Percentiles rank a stretch among this genome's conserved stretches.
Conservation (phyloP, 345 rosid genomes). For the Gossypium rotundifolium region DNA sequence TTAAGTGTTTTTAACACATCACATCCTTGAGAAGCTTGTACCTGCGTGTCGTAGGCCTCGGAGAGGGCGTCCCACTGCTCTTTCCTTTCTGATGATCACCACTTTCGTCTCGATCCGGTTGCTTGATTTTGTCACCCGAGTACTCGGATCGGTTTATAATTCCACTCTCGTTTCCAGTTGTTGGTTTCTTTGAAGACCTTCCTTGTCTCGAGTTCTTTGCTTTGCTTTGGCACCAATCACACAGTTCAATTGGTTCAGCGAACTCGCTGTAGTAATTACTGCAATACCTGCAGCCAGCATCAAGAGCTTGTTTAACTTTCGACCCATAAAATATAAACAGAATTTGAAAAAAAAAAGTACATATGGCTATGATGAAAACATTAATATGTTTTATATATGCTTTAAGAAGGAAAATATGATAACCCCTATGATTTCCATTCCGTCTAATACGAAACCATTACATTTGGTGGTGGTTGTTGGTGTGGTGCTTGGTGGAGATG, state of each 20-base stretch:
- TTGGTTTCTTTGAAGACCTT: slow-evolving; percentile 41
- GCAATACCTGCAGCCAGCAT: slow-evolving; percentile 54
- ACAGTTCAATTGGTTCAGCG: slow-evolving; percentile 53
- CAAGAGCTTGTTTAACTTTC: slow-evolving; percentile 3
- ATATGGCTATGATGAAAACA: not conserved
- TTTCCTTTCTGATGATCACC: slow-evolving; percentile 39
- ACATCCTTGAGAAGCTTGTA: slow-evolving; percentile 99
- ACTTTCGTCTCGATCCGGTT: slow-evolving; percentile 40
- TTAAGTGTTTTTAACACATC: slow-evolving; percentile 49
- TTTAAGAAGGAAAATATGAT: not conserved
- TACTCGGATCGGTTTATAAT: slow-evolving; percentile 50
- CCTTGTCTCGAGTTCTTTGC: slow-evolving; percentile 38
- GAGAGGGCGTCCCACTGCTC: slow-evolving; percentile 55
- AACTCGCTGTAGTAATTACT: slow-evolving; percentile 76
- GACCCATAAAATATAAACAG: not conserved
- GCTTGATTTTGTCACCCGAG: slow-evolving; percentile 53
- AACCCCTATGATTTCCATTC: not conserved
- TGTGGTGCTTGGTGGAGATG: slow-evolving; percentile 21
- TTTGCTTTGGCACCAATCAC: slow-evolving; percentile 94
- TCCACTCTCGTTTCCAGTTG: slow-evolving; percentile 25
- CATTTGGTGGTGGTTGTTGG: slow-evolving; percentile 15
- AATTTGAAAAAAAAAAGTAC: too few relatives aligned
- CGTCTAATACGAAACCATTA: slow-evolving; percentile 17
- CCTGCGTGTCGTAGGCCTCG: slow-evolving; percentile 80
- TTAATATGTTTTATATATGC: not conserved